These are phyloP conservation scores for Planoprotostelium fungivorum DNA, from an alignment of 78 protist species.

Conservation along the genomic window DNA sequence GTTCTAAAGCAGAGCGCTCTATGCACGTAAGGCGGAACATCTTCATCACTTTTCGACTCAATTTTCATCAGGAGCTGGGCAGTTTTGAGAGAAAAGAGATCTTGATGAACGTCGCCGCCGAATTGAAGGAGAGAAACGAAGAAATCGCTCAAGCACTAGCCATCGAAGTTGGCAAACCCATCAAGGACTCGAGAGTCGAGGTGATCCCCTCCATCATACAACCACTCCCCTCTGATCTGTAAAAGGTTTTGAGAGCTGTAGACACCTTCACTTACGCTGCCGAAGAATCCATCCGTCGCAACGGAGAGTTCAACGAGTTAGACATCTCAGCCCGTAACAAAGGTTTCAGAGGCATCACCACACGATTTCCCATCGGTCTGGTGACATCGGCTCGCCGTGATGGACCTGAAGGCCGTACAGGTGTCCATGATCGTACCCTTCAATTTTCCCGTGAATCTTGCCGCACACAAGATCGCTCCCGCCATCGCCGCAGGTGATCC, in stretches of 20 bases:
- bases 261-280: conserved; percentile 70
- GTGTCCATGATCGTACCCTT: conserved; percentile 70
- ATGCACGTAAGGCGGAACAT: conserved; percentile 23
- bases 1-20: conserved; percentile 40
- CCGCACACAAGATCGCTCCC: conserved; percentile 78
- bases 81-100: conserved; percentile 17
- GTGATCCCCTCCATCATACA: conserved; percentile 11
- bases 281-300: conserved; percentile 49
- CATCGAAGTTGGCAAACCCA: conserved; percentile 63
- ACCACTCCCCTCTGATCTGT: background rate
- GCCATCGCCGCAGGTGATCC: conserved; percentile 43
- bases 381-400: background rate
- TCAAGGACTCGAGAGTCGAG: conserved; percentile 42
- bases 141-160: conserved; percentile 52
- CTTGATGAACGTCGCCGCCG: conserved; percentile 27
- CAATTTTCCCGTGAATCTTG: conserved; percentile 74
- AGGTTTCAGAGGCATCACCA: conserved; percentile 43
- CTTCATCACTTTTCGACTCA: background rate
- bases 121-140: conserved; percentile 23
- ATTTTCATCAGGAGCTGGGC: conserved; percentile 19
- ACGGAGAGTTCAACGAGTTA: conserved; percentile 34
- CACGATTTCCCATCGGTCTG: conserved; percentile 69
- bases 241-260: conserved; percentile 25
- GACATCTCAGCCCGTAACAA: conserved; percentile 42
- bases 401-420: background rate